These are phyloP conservation scores for Tetrahymena elliotti DNA, from an alignment of 73 alveolate species.

Conservation along the genomic window DNA sequence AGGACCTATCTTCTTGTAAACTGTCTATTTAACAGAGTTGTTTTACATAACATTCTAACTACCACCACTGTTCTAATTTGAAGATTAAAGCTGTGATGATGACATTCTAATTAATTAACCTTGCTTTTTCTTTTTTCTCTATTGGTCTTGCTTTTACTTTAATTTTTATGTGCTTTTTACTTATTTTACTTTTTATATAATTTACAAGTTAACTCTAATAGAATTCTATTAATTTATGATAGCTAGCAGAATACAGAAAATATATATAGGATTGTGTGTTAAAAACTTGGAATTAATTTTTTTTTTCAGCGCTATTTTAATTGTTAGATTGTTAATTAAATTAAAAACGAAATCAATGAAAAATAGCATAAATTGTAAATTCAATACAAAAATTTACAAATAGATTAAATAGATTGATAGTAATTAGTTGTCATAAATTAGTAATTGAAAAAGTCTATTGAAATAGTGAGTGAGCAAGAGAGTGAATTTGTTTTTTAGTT, in stretches of 20 bases:
- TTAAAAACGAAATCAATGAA: not conserved
- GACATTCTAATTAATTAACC: not conserved
- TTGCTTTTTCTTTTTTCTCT: not conserved
- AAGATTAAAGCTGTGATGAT: not conserved
- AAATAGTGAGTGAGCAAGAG: no score
- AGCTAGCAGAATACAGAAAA: not conserved
- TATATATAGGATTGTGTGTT: not conserved
- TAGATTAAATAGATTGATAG: no score
- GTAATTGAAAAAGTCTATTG: not conserved
- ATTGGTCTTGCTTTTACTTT: not conserved
- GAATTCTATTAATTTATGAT: not conserved
- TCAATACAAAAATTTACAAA: not conserved
- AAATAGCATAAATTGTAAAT: no score
- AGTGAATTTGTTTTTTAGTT: no score
- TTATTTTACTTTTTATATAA: not conserved
- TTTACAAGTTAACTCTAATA: not conserved
- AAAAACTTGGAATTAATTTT: not conserved
- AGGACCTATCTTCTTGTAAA: conserved; percentile 39
- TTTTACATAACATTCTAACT: not conserved
- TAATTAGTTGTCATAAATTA: not conserved
- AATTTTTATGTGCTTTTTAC: not conserved
- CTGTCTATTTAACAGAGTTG: not conserved
- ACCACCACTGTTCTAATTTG: not conserved
- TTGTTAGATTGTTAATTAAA: not conserved
- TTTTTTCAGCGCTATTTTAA: not conserved